Evolutionary conservation across 306 rosid species (phyloP), one percentile per base, ranked within the genome.

Genomic region (Morella rubra): DNA sequence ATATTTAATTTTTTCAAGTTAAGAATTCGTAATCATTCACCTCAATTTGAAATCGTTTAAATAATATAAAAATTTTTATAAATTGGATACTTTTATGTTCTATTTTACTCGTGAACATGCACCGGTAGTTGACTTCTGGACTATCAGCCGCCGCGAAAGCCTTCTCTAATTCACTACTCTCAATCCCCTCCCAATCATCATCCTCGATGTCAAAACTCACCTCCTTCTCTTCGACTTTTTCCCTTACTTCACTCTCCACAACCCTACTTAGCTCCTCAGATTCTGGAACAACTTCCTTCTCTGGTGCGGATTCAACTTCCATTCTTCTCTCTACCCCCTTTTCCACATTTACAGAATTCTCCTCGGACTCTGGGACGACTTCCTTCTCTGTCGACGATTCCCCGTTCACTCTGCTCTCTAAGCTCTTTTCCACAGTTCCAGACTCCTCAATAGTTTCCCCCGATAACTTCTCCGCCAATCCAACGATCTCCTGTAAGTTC

Each of bases 181-280:
- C 96, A 50, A 92, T 83, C 55, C 96, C 97, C 81, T 92, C 97
- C 97, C 97, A 92, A 50, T 87, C 97, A 67, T 92, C 96, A 24
- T 91, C 92, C 4, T 87, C 97, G 7, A 64, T 73, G 19, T 20
- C 79, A 60, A 69, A 66, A n/a, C 22, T 72, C 42, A 73, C 78
- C 76, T 75, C 87, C 59, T 65, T 51, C 60, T 44, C 73, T 11
- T 83, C 80, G 5, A 45, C 69, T 32, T 52, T 61, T 16, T 77
- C 87, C 65, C 80, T 22, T 7, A 0, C 12, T 12, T 72, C 86
- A 2, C 13, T 61, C 37, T n/a, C 82, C 8, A 22, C 60, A 22
- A 20, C 70, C 61, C 13, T 60, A 27, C 12, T 50, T 47, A 32
- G 75, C 79, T 79, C 84, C 7, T 77, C 80, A 4, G 86, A 5